phyloP scores from a whole-genome alignment of 1,284 basidiomycete species.

The Porphyrellus sp. region DNA sequence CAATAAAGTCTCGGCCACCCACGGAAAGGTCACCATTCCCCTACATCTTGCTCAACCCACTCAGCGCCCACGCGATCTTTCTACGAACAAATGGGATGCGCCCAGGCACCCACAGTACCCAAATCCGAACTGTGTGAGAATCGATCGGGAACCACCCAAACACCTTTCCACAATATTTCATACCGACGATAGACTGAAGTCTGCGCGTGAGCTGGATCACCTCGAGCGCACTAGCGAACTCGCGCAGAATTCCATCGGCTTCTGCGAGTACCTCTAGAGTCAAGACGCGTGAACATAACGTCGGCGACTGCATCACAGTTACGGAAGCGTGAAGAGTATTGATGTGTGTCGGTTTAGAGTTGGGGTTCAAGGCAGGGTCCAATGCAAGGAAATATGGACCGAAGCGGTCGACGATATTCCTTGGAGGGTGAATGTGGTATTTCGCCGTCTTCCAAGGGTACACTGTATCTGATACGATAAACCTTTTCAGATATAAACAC shows the following conservation, averaged over 20 bases:
- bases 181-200: not conserved
- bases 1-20: too few species aligned
- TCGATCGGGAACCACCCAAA: not conserved
- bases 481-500: slow-evolving; percentile 10
- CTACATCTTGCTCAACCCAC: not conserved
- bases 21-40: too few species aligned
- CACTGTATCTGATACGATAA: slow-evolving; percentile 34
- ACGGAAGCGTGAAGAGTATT: slow-evolving; percentile 32
- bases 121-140: not conserved
- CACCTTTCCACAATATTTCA: not conserved
- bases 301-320: slow-evolving; percentile 37
- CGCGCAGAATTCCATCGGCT: not conserved
- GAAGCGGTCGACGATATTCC: slow-evolving; percentile 36
- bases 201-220: not conserved
- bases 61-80: not conserved
- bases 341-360: slow-evolving; percentile 12
- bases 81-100: not conserved
- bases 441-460: slow-evolving; percentile 28
- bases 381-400: slow-evolving; percentile 28
- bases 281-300: slow-evolving; percentile 28
- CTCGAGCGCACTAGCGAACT: not conserved
- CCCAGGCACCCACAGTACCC: not conserved
- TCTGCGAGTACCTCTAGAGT: not conserved
- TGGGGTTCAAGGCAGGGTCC: slow-evolving; percentile 18
- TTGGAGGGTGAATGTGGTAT: slow-evolving; percentile 31